phyloP scores from a whole-genome alignment of 805 yeast species.

The Candida michaelii region DNA sequence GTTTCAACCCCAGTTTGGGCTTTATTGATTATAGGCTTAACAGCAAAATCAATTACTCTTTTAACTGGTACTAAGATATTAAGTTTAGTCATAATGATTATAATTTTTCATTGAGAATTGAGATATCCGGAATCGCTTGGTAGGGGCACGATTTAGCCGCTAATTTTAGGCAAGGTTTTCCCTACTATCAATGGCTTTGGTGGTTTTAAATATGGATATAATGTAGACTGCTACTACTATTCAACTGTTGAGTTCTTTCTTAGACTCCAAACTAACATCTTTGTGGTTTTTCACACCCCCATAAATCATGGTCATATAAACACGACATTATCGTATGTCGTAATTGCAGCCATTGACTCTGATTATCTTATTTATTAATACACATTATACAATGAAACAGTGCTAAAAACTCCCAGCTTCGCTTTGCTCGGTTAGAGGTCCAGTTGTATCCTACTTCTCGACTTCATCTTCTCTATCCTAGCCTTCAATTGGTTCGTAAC shows the following conservation, averaged over 20 bases:
- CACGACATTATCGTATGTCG: neutral
- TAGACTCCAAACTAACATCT: too few relatives aligned
- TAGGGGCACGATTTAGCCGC: neutral
- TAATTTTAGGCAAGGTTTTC: too few relatives aligned
- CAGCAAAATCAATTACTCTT: constrained; percentile 90
- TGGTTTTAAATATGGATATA: neutral
- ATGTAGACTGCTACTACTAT: too few relatives aligned
- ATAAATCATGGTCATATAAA: neutral
- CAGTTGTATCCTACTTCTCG: constrained; percentile 37
- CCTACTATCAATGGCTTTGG: too few relatives aligned
- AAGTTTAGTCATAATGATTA: constrained; percentile 42
- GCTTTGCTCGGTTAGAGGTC: too few relatives aligned
- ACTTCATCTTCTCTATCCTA: constrained; percentile 86
- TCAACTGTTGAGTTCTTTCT: too few relatives aligned
- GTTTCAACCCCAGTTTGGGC: constrained; percentile 82
- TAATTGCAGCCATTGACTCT: neutral
- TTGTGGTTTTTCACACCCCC: neutral
- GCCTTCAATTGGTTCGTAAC: constrained; percentile 84
- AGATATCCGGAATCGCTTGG: constrained; percentile 6
- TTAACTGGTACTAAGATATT: constrained; percentile 90
- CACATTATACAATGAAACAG: neutral
- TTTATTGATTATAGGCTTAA: constrained; percentile 89
- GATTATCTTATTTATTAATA: neutral
- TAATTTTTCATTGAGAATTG: neutral
- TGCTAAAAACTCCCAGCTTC: neutral